A percentile compares a stretch with the other conserved stretches of the same genome.
Evolutionary conservation across 768 basidiomycete species (phyloP).

Genomic region (Kwoniella newhampshirensis): DNA sequence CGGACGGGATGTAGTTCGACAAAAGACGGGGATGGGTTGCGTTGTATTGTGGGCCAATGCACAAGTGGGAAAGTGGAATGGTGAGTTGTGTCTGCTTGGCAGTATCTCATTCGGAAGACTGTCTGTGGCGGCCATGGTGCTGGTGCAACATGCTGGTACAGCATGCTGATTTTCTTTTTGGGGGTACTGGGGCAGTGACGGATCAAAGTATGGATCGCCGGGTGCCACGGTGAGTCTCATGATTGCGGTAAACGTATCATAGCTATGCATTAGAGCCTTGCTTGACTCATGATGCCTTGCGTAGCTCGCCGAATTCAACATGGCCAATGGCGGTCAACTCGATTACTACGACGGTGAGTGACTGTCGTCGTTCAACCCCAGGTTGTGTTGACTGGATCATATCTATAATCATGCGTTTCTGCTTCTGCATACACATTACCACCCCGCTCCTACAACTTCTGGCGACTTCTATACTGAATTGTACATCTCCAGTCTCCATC

Average conservation of each 20-base stretch:
- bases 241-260: not conserved
- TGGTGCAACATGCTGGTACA: too few relatives aligned
- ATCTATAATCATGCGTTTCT: too few relatives aligned
- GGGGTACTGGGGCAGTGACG: constrained; percentile 7
- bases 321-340: constrained; percentile 1
- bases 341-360: constrained; percentile 28
- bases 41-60: constrained; percentile 2
- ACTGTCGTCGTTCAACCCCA: too few relatives aligned
- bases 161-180: not conserved
- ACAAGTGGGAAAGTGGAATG: not conserved
- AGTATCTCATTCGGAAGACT: not conserved
- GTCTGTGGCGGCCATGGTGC: not conserved
- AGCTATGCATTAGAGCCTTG: not conserved
- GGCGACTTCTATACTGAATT: not conserved
- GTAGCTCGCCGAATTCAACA: constrained; percentile 24
- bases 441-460: too few relatives aligned
- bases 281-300: not conserved
- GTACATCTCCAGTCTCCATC: constrained; percentile 29
- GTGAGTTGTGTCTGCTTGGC: not conserved
- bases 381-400: too few relatives aligned
- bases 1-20: constrained; percentile 22
- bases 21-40: not conserved
- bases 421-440: too few relatives aligned
- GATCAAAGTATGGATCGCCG: constrained; percentile 12
- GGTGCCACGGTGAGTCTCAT: constrained; percentile 22